Evolutionary conservation across 2,329 filamentous ascomycete genomes (phyloP), one percentile per base, ranked within the genome.

Genomic region (Alternaria infectoria): DNA sequence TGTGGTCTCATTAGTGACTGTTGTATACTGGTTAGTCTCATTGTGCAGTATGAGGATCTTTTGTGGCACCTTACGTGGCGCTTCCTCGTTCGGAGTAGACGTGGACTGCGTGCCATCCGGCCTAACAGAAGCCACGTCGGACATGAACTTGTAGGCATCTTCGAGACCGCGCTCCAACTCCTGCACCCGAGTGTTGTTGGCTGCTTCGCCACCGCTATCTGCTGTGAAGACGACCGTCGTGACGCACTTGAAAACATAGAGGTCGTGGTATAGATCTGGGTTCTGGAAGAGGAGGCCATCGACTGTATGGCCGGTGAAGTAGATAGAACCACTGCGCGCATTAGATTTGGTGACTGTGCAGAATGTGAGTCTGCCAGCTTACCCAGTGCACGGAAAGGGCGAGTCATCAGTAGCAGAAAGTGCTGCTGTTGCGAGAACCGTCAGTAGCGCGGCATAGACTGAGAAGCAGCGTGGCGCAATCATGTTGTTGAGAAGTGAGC

Each of bases 231-330:
- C 56, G 6, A 77, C 62, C 1, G 68, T 64, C 4, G 70, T 75
- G 36, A 74, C 57, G 44, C 73, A 77, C 55, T 70, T 75, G 64
- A 65, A 72, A 21, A 71, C 69, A 47, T 69, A 67, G 40, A 77
- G 57, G 36, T 77, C 74, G 32, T 73, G 73, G 49, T 67, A 69
- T 44, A 77, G 67, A 26, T 76, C 70, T 3, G 75, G 74, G 25
- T 70, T 75, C 43, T 75, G 72, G 58, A 70, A 77, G 23, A 77
- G 67, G 1, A 76, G 54, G 44, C 58, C 63, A 47, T 77, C 75
- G 30, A 67, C 65, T 17, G 72, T 72, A 30, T 76, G 71, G 1
- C 73, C 75, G 28, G 61, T 65, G 63, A 75, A 74, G 64, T 76
- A 76, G 32, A 76, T 59, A 8, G 70, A 69, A 36, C 74, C 74